These are phyloP conservation scores for Chalciporus chontae DNA, from an alignment of 768 basidiomycete species.

Conservation along the genomic window DNA sequence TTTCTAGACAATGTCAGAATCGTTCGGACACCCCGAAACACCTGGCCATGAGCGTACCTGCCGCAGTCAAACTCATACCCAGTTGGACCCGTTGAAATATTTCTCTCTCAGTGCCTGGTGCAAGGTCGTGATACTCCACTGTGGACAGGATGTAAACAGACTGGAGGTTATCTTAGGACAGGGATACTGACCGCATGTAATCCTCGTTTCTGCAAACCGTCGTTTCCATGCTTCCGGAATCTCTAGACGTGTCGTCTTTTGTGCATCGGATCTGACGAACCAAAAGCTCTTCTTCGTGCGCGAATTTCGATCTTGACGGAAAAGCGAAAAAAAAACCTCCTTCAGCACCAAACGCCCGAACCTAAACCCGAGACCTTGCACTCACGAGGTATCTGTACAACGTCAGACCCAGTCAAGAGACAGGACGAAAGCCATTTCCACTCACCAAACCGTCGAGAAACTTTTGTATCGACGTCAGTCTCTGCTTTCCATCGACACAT, in stretches of 20 bases:
- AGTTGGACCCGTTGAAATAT: constrained; percentile 82
- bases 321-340: constrained; percentile 10
- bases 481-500: constrained; percentile 54
- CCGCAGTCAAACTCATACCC: constrained; percentile 69
- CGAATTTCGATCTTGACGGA: constrained; percentile 48
- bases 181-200: constrained; percentile 60
- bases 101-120: constrained; percentile 62
- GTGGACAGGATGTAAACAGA: background rate
- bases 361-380: constrained; percentile 1
- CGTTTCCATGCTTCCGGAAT: constrained; percentile 52
- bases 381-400: constrained; percentile 52
- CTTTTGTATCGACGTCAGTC: constrained; percentile 44
- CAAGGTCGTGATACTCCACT: constrained; percentile 69
- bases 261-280: constrained; percentile 50
- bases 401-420: constrained; percentile 7
- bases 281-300: constrained; percentile 60
- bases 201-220: constrained; percentile 49
- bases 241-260: constrained; percentile 43
- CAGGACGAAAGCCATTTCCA: background rate
- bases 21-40: background rate
- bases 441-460: constrained; percentile 46
- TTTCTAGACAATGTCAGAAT: constrained; percentile 46
- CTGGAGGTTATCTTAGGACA: background rate
- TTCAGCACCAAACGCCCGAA: constrained; percentile 13
- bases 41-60: constrained; percentile 41